Conservation (phyloP, 768 basidiomycete species). For the Brasilioporus rufonigricans region DNA sequence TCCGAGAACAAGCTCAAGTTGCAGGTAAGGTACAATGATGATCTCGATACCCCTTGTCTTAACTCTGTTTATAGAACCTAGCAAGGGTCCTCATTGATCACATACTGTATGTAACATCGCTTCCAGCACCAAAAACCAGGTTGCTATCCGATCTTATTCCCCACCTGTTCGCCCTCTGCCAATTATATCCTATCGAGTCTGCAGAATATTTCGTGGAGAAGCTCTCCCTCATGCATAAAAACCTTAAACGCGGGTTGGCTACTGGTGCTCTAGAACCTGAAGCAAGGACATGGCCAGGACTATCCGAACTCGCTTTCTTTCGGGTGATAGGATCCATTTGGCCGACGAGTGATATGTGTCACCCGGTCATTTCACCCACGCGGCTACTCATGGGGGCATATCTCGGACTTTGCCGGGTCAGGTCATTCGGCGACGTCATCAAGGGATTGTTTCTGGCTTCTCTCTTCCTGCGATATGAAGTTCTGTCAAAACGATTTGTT, state of each 20-base stretch:
- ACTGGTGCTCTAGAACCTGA: slow-evolving; percentile 56
- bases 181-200: slow-evolving; percentile 75
- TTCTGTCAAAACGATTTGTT: slow-evolving; percentile 77
- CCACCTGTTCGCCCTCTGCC: slow-evolving; percentile 76
- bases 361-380: slow-evolving; percentile 84
- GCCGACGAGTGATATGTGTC: slow-evolving; percentile 94
- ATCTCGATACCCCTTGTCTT: background rate
- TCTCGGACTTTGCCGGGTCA: slow-evolving; percentile 78
- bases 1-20: slow-evolving; percentile 90
- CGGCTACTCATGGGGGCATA: slow-evolving; percentile 90
- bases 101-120: slow-evolving; percentile 69
- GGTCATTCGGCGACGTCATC: slow-evolving; percentile 70
- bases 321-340: slow-evolving; percentile 79
- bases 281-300: slow-evolving; percentile 86
- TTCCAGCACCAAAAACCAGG: slow-evolving; percentile 56
- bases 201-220: slow-evolving; percentile 82
- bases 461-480: slow-evolving; percentile 81
- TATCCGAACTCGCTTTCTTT: slow-evolving; percentile 77
- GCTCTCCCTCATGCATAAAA: slow-evolving; percentile 89
- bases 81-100: slow-evolving; percentile 84
- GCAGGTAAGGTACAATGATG: slow-evolving; percentile 55
- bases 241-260: slow-evolving; percentile 79
- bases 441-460: slow-evolving; percentile 90
- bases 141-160: slow-evolving; percentile 67
- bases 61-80: slow-evolving; percentile 51